A percentile compares a stretch with the other conserved stretches of the same genome.
These are phyloP conservation scores for Eruca vesicaria DNA, from an alignment of 441 rosid genomes.

Conservation along the genomic window DNA sequence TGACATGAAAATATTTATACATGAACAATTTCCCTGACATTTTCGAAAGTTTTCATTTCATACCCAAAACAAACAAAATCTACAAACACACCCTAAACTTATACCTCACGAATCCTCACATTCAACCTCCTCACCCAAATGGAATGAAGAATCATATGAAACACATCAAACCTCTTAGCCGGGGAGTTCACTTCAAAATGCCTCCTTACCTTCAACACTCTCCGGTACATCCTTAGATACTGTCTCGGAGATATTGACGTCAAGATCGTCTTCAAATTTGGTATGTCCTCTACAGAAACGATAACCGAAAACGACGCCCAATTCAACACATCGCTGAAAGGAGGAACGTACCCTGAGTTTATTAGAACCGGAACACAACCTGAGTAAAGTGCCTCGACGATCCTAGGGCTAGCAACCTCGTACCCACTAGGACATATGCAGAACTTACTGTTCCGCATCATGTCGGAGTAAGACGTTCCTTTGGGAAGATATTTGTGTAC, in stretches of 20 bases:
- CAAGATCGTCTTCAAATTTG: slow-evolving; percentile 69
- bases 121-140: slow-evolving; percentile 85
- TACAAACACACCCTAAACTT: background rate
- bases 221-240: slow-evolving; percentile 79
- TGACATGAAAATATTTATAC: background rate
- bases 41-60: background rate
- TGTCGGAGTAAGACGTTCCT: slow-evolving; percentile 63
- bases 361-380: slow-evolving; percentile 87
- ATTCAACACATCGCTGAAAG: slow-evolving; percentile 77
- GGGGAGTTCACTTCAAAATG: slow-evolving; percentile 83
- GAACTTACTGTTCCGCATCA: slow-evolving; percentile 77
- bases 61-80: slow-evolving; percentile 6
- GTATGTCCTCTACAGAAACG: slow-evolving; percentile 62
- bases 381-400: slow-evolving; percentile 79
- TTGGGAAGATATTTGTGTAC: slow-evolving; percentile 75
- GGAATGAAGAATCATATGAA: slow-evolving; percentile 93
- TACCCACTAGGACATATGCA: slow-evolving; percentile 94
- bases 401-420: slow-evolving; percentile 88
- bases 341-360: slow-evolving; percentile 76
- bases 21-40: background rate
- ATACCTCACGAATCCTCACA: slow-evolving; percentile 50
- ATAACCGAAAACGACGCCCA: slow-evolving; percentile 77
- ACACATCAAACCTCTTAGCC: slow-evolving; percentile 79
- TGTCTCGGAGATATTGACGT: slow-evolving; percentile 65
- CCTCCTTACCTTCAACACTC: slow-evolving; percentile 56